Percentiles rank a stretch among this genome's conserved stretches.
These are phyloP conservation scores for Omphalotus guepiniiformis DNA, from an alignment of 768 basidiomycete genomes.

Conservation along the genomic window DNA sequence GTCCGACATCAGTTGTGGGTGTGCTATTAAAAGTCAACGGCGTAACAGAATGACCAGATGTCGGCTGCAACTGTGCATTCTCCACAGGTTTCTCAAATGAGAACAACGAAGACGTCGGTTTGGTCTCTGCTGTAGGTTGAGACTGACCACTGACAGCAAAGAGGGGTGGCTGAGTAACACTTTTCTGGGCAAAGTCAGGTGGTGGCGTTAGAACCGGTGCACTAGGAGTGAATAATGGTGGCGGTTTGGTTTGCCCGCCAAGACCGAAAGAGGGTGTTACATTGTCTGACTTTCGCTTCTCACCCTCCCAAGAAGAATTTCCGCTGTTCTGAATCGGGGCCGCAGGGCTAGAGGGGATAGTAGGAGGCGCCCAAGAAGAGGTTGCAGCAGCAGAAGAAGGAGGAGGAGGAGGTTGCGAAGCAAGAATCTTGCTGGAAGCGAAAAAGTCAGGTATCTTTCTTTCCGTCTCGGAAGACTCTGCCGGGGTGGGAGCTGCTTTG, in stretches of 20 bases:
- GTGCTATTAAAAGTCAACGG: neutral
- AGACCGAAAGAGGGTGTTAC: too few relatives aligned
- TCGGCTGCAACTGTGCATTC: constrained; percentile 9
- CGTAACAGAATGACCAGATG: neutral
- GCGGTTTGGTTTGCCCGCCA: too few relatives aligned
- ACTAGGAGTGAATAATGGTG: too few relatives aligned
- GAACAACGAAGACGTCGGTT: constrained; percentile 19
- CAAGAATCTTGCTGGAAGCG: constrained; percentile 23
- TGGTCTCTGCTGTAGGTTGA: constrained; percentile 12
- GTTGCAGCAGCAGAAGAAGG: constrained; percentile 11
- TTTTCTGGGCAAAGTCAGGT: too few relatives aligned
- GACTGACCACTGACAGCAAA: too few relatives aligned
- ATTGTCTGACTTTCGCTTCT: too few relatives aligned
- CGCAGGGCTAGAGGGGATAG: too few relatives aligned
- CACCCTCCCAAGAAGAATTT: too few relatives aligned
- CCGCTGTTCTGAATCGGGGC: too few relatives aligned
- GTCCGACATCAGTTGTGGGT: neutral
- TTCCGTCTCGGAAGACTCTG: constrained; percentile 7
- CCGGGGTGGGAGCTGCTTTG: constrained; percentile 1
- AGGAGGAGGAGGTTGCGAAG: constrained; percentile 23
- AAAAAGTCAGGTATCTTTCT: constrained; percentile 62
- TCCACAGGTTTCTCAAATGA: constrained; percentile 22
- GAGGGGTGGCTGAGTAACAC: too few relatives aligned
- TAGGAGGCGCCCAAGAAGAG: too few relatives aligned
- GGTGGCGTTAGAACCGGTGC: too few relatives aligned